A percentile compares a stretch with the other conserved stretches of the same genome.
These are phyloP conservation scores for Nepenthes mirabilis DNA, from an alignment of 148 eudicot species.

Conservation along the genomic window DNA sequence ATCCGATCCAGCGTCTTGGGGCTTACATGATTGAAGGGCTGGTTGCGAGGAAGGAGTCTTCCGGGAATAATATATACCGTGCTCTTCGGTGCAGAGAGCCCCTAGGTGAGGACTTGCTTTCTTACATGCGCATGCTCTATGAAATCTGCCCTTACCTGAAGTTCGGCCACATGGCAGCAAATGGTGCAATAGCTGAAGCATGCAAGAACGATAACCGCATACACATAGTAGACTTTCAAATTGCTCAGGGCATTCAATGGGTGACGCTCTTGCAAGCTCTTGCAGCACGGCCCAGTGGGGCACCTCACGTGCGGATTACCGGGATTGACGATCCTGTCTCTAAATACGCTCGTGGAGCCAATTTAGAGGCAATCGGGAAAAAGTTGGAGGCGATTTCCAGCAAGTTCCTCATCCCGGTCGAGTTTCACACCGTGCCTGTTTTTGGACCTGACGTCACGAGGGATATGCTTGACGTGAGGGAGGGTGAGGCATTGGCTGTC, in stretches of 20 bases:
- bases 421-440: conserved; percentile 59
- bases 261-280: conserved; percentile 87
- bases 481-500: conserved; percentile 82
- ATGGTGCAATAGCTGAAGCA: conserved; percentile 91
- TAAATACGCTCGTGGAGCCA: conserved; percentile 63
- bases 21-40: conserved; percentile 88
- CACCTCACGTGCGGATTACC: conserved; percentile 72
- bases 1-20: conserved; percentile 85
- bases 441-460: conserved; percentile 44
- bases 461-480: conserved; percentile 60
- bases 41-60: conserved; percentile 58
- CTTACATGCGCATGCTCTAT: conserved; percentile 84
- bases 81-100: conserved; percentile 75
- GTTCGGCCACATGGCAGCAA: conserved; percentile 89
- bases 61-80: conserved; percentile 61
- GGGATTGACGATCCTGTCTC: conserved; percentile 81
- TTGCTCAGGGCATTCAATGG: conserved; percentile 90
- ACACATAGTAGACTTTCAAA: conserved; percentile 81
- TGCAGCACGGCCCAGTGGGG: conserved; percentile 65
- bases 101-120: conserved; percentile 59
- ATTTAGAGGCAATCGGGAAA: conserved; percentile 46
- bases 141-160: conserved; percentile 82
- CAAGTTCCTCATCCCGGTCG: conserved; percentile 52
- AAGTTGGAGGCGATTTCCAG: conserved; percentile 44
- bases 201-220: conserved; percentile 60